Evolutionary conservation across 1,139 yeast species (phyloP).

Genomic region (Protomyces gravidus): DNA sequence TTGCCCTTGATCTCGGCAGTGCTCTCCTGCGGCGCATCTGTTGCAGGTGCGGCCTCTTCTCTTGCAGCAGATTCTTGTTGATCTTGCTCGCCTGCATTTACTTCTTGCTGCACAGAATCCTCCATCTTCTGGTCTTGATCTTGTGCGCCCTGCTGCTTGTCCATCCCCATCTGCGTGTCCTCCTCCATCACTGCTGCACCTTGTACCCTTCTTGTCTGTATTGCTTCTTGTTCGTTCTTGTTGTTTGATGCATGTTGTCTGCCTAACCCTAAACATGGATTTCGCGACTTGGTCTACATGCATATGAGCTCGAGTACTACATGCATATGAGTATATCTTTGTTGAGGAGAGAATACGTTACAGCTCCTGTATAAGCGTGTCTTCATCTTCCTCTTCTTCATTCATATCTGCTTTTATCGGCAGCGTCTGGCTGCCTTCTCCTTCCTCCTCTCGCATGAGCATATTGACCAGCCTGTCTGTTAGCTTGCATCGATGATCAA

Average conservation of each 20-base stretch:
- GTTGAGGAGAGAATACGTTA: too few species aligned
- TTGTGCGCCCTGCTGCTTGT: background rate
- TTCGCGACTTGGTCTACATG: too few species aligned
- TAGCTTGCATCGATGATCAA: background rate
- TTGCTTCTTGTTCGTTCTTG: background rate
- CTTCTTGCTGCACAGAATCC: background rate
- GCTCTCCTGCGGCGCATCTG: background rate
- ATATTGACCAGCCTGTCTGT: slow-evolving; percentile 32
- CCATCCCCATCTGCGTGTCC: background rate
- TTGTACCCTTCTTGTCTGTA: background rate
- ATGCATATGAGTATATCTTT: too few species aligned
- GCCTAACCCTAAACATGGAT: background rate
- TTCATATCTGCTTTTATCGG: slow-evolving; percentile 7
- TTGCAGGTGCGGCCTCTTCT: background rate
- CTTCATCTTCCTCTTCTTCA: slow-evolving; percentile 29
- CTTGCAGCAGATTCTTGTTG: background rate
- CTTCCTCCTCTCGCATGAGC: slow-evolving; percentile 35
- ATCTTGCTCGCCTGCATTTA: background rate
- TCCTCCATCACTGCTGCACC: background rate
- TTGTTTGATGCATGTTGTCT: too few species aligned
- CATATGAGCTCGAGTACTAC: too few species aligned
- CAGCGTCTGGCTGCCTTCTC: slow-evolving; percentile 28
- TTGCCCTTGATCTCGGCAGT: background rate
- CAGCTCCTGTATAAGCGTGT: slow-evolving; percentile 11
- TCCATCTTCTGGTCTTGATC: background rate